These are phyloP conservation scores for Amyloporia xantha DNA, from an alignment of 768 basidiomycete genomes.

Conservation along the genomic window DNA sequence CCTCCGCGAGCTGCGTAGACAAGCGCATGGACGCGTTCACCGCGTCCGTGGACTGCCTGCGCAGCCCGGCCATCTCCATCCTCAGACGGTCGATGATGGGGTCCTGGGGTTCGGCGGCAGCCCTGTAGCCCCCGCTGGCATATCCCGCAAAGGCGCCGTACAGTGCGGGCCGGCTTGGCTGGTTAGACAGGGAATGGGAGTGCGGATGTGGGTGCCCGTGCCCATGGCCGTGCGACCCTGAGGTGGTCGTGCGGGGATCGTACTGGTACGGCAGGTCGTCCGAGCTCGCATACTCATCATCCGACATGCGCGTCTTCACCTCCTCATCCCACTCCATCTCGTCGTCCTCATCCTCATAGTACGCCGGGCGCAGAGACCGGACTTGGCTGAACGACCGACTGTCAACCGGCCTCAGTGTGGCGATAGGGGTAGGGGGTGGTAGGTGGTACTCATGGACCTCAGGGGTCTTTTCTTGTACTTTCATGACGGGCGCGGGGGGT, in stretches of 20 bases:
- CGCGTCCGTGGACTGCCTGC: conserved; percentile 63
- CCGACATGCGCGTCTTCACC: conserved; percentile 18
- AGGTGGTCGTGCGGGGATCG: conserved; percentile 27
- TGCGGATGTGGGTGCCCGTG: neutral
- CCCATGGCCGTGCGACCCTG: conserved; percentile 1
- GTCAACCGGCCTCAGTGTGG: conserved; percentile 22
- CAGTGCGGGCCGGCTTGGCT: conserved; percentile 13
- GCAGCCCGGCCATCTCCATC: conserved; percentile 56
- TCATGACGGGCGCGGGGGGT: neutral
- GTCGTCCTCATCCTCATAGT: conserved; percentile 33
- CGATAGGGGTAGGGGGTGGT: conserved; percentile 3
- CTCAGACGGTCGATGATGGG: conserved; percentile 55
- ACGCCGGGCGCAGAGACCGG: conserved; percentile 24
- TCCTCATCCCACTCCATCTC: conserved; percentile 31
- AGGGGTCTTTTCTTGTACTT: conserved; percentile 6
- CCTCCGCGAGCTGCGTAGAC: conserved; percentile 63
- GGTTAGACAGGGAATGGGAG: neutral
- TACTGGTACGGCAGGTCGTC: conserved; percentile 41
- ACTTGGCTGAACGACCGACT: conserved; percentile 19
- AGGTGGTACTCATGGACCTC: neutral
- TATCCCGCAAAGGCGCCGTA: conserved; percentile 22
- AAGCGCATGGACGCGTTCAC: conserved; percentile 57
- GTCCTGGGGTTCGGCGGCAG: conserved; percentile 22
- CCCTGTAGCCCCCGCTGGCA: conserved; percentile 1
- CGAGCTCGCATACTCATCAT: conserved; percentile 57